Conservation (phyloP, 1,284 basidiomycete genomes). For the Trichosporon faecale region DNA sequence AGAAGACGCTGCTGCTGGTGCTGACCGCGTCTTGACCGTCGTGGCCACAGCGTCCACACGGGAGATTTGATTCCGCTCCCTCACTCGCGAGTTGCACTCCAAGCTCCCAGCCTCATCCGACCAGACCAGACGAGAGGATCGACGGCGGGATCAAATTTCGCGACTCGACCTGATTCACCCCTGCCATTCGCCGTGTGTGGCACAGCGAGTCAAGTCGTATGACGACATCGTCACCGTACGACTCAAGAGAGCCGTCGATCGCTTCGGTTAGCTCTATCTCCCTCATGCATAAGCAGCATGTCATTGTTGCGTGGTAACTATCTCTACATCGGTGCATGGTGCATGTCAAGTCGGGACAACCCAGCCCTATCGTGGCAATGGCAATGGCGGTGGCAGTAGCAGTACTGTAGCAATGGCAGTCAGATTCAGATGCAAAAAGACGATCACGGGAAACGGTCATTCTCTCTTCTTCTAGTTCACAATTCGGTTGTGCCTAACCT, state of each 20-base stretch:
- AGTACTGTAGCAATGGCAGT: no score
- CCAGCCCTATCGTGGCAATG: background rate
- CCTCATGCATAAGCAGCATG: background rate
- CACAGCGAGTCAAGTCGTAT: background rate
- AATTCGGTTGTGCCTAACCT: background rate
- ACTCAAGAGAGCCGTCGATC: no score
- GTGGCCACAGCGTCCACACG: background rate
- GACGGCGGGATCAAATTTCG: background rate
- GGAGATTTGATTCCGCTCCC: background rate
- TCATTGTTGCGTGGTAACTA: background rate
- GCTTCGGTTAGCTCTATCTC: no score
- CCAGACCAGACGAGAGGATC: background rate
- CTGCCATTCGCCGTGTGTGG: conserved; percentile 1
- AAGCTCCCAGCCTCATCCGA: background rate
- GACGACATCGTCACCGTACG: background rate
- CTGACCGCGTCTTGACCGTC: background rate
- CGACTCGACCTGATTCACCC: background rate
- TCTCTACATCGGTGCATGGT: conserved; percentile 3
- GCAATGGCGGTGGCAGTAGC: background rate
- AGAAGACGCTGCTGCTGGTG: background rate
- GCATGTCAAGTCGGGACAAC: background rate
- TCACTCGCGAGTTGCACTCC: no score
- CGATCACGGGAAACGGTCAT: background rate
- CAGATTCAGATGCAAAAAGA: background rate
- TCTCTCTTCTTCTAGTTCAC: background rate